These are phyloP conservation scores for Bipolaris bicolor DNA, from an alignment of 2,329 filamentous ascomycete species.

Conservation along the genomic window DNA sequence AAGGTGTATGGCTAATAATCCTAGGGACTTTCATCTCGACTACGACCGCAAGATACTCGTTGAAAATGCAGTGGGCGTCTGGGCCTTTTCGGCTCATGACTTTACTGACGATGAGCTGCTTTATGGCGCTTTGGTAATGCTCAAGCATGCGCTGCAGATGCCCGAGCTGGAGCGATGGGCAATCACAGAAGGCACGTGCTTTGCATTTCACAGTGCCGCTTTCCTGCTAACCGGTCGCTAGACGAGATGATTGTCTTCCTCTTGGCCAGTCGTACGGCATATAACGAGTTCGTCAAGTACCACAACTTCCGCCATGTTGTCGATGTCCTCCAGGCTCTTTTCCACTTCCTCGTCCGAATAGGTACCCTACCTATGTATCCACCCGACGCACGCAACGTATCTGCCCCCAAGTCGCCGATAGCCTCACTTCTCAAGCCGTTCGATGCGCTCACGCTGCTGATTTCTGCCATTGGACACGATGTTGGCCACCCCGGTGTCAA, in stretches of 20 bases:
- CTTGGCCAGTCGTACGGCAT: constrained; percentile 87
- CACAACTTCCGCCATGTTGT: constrained; percentile 98
- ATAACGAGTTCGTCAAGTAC: constrained; percentile 95
- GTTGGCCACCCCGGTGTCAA: constrained; percentile 98
- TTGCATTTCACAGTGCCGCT: neutral
- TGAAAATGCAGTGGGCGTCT: constrained; percentile 72
- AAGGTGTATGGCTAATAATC: constrained; percentile 24
- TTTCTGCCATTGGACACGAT: constrained; percentile 97
- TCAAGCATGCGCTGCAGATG: constrained; percentile 83
- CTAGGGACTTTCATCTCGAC: constrained; percentile 69
- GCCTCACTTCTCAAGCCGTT: constrained; percentile 80
- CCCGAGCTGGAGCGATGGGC: constrained; percentile 82
- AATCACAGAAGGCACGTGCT: constrained; percentile 73
- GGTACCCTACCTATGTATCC: constrained; percentile 75
- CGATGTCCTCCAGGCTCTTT: constrained; percentile 92
- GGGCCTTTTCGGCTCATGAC: constrained; percentile 89
- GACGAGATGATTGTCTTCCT: constrained; percentile 85
- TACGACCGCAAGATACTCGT: constrained; percentile 70
- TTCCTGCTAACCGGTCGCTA: constrained; percentile 45
- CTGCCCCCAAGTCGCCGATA: constrained; percentile 65
- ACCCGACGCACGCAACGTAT: constrained; percentile 37
- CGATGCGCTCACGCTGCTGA: constrained; percentile 84
- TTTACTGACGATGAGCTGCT: constrained; percentile 91
- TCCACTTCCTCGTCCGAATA: constrained; percentile 84
- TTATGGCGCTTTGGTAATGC: constrained; percentile 83